phyloP scores from a whole-genome alignment of 352 stramenopile genomes.

The Globisporangium camurandrum region DNA sequence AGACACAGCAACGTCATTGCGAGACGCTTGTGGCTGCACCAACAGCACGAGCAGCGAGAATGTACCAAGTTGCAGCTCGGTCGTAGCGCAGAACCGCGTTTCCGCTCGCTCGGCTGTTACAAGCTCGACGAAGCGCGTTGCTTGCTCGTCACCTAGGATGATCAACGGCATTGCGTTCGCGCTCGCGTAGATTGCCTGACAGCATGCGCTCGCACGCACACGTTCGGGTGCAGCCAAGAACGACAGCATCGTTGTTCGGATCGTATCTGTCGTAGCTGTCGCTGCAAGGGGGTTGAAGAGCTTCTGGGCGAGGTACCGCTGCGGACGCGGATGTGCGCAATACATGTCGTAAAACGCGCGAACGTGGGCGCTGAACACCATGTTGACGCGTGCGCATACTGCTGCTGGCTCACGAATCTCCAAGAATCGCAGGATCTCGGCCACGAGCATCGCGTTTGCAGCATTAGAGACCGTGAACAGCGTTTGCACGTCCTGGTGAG shows the following conservation, averaged over 20 bases:
- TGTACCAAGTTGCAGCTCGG: constrained; percentile 16
- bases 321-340: constrained; percentile 28
- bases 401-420: constrained; percentile 17
- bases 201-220: constrained; percentile 21
- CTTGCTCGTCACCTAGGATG: constrained; percentile 7
- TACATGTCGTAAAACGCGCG: constrained; percentile 30
- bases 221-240: constrained; percentile 21
- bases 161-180: constrained; percentile 21
- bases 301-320: constrained; percentile 22
- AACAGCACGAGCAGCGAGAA: not conserved
- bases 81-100: constrained; percentile 19
- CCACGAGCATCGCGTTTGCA: constrained; percentile 17
- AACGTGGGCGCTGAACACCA: constrained; percentile 17
- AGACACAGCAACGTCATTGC: not conserved
- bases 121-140: constrained; percentile 15
- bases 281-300: constrained; percentile 5
- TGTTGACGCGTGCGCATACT: constrained; percentile 30
- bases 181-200: constrained; percentile 19
- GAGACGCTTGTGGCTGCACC: not conserved
- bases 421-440: constrained; percentile 33
- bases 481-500: constrained; percentile 6
- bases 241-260: constrained; percentile 18
- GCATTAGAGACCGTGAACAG: constrained; percentile 19
- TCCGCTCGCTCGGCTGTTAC: constrained; percentile 16
- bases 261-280: not conserved